Percentiles rank a stretch among this genome's conserved stretches.
These are phyloP conservation scores for Pseudozyma flocculosa DNA, from an alignment of 1,284 basidiomycete genomes.

Conservation along the genomic window DNA sequence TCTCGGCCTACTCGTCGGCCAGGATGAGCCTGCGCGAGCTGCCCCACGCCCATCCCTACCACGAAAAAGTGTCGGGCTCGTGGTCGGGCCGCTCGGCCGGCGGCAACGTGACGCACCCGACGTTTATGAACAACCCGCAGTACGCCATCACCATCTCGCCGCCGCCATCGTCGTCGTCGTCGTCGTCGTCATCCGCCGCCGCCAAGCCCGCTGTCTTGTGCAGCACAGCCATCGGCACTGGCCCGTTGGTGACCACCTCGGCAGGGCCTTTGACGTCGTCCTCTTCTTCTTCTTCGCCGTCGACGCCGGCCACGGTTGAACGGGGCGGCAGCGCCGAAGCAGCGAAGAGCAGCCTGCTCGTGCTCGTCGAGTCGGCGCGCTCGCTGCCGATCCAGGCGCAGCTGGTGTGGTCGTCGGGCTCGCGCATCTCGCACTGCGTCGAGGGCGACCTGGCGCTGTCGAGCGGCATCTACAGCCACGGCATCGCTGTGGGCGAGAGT, in stretches of 20 bases:
- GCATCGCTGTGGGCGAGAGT: conserved; percentile 67
- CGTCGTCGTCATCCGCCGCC: too few relatives aligned
- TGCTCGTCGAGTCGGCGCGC: conserved; percentile 65
- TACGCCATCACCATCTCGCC: conserved; percentile 69
- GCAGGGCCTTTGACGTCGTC: too few relatives aligned
- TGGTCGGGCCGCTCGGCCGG: conserved; percentile 76
- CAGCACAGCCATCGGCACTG: too few relatives aligned
- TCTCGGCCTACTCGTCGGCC: conserved; percentile 62
- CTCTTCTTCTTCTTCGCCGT: too few relatives aligned
- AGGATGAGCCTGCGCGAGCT: conserved; percentile 21
- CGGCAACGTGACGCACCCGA: conserved; percentile 75
- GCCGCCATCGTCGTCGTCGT: conserved; percentile 21
- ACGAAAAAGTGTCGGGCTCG: conserved; percentile 20
- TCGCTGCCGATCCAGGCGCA: conserved; percentile 75
- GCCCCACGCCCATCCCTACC: conserved; percentile 20
- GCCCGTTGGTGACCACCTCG: too few relatives aligned
- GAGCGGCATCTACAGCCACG: conserved; percentile 80
- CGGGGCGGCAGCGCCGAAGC: too few relatives aligned
- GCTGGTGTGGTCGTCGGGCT: conserved; percentile 69
- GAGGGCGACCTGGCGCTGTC: conserved; percentile 71
- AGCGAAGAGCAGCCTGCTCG: conserved; percentile 56
- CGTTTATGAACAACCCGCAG: conserved; percentile 88
- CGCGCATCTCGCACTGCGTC: conserved; percentile 63
- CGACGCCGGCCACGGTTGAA: too few relatives aligned
- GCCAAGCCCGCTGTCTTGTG: too few relatives aligned